Base-by-base conservation (phyloP, 108 stramenopile species). In the Cyclotella choctawhatcheeana region DNA sequence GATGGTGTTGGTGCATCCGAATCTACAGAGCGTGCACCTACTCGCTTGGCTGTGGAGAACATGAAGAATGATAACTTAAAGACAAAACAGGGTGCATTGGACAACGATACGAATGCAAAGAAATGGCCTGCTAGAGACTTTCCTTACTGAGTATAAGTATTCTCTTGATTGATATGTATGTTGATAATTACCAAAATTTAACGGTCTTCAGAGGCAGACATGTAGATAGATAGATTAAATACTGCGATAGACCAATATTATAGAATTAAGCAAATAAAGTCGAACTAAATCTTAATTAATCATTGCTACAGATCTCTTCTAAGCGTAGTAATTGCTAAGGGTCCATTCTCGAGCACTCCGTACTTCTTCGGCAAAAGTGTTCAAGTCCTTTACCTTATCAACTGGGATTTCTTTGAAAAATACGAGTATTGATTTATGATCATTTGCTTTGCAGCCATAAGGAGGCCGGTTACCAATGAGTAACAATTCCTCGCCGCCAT, bases 341-440 rank as follows among this genome's bases (percentile, higher is more conserved):
- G 74, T 80, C 79, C 74, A 74, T 8, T 10, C 29, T 40, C 79
- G 68, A 37, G 73, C 59, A 30, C 55, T 63, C 2, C 18, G 22
- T 2, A 51, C 73, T 31, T 61, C 45, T 40, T 62, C 31, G 4
- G 67, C 73, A 63, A 80, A 80, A 29, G 51, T 35, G n/a, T 53
- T 37, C 13, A 35, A 18, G 33, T 61, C 53, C 18, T 35, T 5
- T 22, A 80, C 61, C 25, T 45, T 30, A 0, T 68, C 37, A 0
- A 79, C 13, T 22, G 79, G 60, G 16, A 80, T 50, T 58, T 80
- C 79, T 54, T 75, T 80, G 60, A 80, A 80, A 59, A 74, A 80
- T 0, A 75, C 74, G 2, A 80, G 66, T n/a, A 74, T 74, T 2
- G 54, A 40, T 70, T 79, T 79, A 7, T 64, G 67, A 3, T 14